Conservation (phyloP, 345 rosid species). For the Salix exigua region DNA sequence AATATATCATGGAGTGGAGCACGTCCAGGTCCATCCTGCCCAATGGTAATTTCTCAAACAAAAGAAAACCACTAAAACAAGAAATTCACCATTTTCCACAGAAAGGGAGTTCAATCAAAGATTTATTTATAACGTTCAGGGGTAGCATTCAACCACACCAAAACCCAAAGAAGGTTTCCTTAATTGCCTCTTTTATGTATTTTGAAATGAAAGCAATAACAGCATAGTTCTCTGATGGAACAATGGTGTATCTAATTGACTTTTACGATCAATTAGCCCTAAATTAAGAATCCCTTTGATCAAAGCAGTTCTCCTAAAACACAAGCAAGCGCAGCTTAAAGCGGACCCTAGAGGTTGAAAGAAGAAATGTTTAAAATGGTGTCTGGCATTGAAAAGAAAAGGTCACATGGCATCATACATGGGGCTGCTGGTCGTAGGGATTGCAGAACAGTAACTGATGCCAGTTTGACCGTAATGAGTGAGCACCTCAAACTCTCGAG, state of each 20-base stretch:
- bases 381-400: not conserved
- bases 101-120: not conserved
- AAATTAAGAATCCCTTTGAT: not conserved
- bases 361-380: not conserved
- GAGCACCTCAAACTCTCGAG: constrained; percentile 54
- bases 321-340: not conserved
- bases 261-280: not conserved
- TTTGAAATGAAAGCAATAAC: constrained; percentile 1
- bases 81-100: not conserved
- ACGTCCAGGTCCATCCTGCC: not conserved
- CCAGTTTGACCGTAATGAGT: constrained; percentile 42
- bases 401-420: not conserved
- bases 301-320: not conserved
- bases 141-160: not conserved
- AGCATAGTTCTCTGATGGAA: not conserved
- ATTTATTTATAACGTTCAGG: not conserved
- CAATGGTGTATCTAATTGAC: not conserved
- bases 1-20: not conserved
- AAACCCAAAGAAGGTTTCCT: not conserved
- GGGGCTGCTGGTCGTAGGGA: not conserved
- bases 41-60: not conserved
- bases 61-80: not conserved
- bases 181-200: not conserved
- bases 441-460: constrained; percentile 22
- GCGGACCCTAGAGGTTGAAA: not conserved